Base-by-base conservation (phyloP, 2,329 filamentous ascomycete species). In the Alternaria novae-zelandiae region DNA sequence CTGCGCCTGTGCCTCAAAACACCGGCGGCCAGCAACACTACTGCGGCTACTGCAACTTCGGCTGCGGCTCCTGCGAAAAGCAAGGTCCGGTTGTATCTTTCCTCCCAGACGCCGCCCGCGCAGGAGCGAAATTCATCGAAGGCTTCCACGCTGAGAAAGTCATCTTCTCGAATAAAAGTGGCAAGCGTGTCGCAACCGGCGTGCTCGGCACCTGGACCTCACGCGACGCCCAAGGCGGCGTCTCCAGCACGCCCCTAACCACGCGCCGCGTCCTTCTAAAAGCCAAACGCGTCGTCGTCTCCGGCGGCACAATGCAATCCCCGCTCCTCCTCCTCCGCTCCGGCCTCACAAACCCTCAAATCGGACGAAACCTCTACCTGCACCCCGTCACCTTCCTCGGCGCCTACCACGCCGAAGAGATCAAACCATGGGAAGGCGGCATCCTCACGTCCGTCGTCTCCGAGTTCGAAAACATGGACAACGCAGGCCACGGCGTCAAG, bases 111-210 rank as follows among this genome's bases (percentile, higher is more conserved):
- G 94, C 95, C 3, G 91, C 90, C 1, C 85, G 86, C 56, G 89
- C 91, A 1, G 94, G 94, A 0, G 92, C 94, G 1, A 84, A 86
- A 67, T 97, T 97, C 75, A 87, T 96, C 61, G 93, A 97, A 82
- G 94, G 94, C 0, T 93, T 96, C 72, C 80, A 89, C 20, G 91
- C 89, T 0, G 87, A 92, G 12, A 86, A 86, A 63, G 83, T 97
- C 15, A 68, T 91, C 0, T 97, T 97, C 76, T 87, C 89, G 21
- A 82, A 86, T 4, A 76, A 74, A 6, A 82, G 81, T 8, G 87
- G 82, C 1, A 82, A 84, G 41, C 85, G 85, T 68, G 85, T 84
- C 5, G 92, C 92, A 0, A 86, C 85, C 0, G 94, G 94, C 0
- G 85, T 97, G 1, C 82, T 88, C 61, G 94, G 94, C 2, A 83